These are phyloP conservation scores for Strobilomyces echinocephalus DNA, from an alignment of 768 basidiomycete species.

Conservation along the genomic window DNA sequence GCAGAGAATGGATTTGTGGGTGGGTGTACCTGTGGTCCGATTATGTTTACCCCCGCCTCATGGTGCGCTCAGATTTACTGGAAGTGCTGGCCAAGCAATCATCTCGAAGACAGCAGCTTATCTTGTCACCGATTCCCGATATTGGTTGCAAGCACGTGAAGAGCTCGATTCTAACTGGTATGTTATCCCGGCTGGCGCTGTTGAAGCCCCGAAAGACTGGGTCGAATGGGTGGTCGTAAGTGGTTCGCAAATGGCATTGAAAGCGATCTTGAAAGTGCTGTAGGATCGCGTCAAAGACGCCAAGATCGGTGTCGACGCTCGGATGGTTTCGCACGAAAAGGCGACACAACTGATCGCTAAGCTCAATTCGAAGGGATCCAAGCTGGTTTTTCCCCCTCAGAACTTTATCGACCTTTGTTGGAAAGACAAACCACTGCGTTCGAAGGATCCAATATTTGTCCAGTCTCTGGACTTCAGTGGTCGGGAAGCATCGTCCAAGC, in stretches of 20 bases:
- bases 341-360: constrained; percentile 56
- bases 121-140: constrained; percentile 74
- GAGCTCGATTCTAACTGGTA: constrained; percentile 75
- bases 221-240: constrained; percentile 70
- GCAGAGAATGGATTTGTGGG: constrained; percentile 76
- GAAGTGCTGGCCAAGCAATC: constrained; percentile 68
- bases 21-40: constrained; percentile 37
- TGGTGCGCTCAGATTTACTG: constrained; percentile 47
- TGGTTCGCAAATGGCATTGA: constrained; percentile 3
- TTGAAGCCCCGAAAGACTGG: constrained; percentile 64
- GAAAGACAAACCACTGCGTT: constrained; percentile 70
- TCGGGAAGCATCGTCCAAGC: constrained; percentile 62
- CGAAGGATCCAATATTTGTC: constrained; percentile 57
- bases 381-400: constrained; percentile 74
- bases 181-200: constrained; percentile 52
- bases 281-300: constrained; percentile 38
- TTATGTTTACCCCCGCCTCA: constrained; percentile 16
- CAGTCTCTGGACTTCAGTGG: constrained; percentile 72
- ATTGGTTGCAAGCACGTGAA: constrained; percentile 73
- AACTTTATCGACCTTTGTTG: constrained; percentile 83
- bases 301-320: constrained; percentile 78
- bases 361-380: constrained; percentile 50
- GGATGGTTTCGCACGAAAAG: constrained; percentile 73
- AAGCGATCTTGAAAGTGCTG: constrained; percentile 10
- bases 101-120: constrained; percentile 65